These are phyloP conservation scores for Trichoderma guizhouense DNA, from an alignment of 2,329 filamentous ascomycete species.

Conservation along the genomic window DNA sequence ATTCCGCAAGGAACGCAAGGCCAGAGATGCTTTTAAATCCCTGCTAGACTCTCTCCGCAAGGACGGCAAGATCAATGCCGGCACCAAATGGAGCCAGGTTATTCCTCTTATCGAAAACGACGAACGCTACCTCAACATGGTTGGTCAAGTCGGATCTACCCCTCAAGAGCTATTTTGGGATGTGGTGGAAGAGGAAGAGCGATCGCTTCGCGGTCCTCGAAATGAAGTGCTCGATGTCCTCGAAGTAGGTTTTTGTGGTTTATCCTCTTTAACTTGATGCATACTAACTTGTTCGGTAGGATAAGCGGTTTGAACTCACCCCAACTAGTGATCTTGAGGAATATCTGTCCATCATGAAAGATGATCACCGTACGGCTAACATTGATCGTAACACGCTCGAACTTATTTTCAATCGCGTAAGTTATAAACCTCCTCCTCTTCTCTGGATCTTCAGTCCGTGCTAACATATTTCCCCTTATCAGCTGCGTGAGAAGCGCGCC, in stretches of 20 bases:
- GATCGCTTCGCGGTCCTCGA: slow-evolving; percentile 72
- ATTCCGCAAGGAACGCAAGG: slow-evolving; percentile 77
- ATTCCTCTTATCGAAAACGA: slow-evolving; percentile 73
- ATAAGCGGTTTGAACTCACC: slow-evolving; percentile 88
- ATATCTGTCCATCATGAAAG: slow-evolving; percentile 76
- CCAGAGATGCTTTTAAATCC: slow-evolving; percentile 74
- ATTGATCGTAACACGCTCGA: slow-evolving; percentile 76
- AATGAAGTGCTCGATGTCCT: slow-evolving; percentile 86
- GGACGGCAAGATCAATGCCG: slow-evolving; percentile 80
- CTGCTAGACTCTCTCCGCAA: slow-evolving; percentile 72
- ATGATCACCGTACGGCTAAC: slow-evolving; percentile 83
- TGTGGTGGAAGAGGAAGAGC: slow-evolving; percentile 87
- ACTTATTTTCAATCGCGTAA: slow-evolving; percentile 78
- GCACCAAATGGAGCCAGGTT: slow-evolving; percentile 85
- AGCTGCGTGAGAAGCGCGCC: slow-evolving; percentile 81
- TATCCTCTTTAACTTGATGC: neutral
- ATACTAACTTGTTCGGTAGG: slow-evolving; percentile 47
- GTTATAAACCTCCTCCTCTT: slow-evolving; percentile 22
- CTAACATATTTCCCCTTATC: slow-evolving; percentile 16
- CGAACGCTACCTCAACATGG: slow-evolving; percentile 75
- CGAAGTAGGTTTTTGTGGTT: slow-evolving; percentile 60
- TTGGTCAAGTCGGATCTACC: slow-evolving; percentile 78
- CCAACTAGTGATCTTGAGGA: slow-evolving; percentile 84
- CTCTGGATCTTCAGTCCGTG: neutral
- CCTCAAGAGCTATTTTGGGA: slow-evolving; percentile 97